Base-by-base conservation (phyloP, 257 asterid genomes). In the Petrea volubilis region DNA sequence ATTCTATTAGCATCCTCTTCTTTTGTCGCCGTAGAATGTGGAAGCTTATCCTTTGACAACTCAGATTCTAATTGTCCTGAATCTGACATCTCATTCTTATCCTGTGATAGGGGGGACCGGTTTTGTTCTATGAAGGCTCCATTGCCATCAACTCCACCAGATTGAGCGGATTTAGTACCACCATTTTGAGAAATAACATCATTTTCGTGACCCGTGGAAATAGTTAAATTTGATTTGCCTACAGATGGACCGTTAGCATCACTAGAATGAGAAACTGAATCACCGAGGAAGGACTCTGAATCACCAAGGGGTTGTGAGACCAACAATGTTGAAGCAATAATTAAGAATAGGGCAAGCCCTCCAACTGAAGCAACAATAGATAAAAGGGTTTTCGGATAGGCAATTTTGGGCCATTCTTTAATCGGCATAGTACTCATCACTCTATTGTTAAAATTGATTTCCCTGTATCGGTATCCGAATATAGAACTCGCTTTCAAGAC, bases 281-380 rank as follows among this genome's bases (percentile, higher is more conserved):
- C 50, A 69, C 59, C 57, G 41, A 61, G 43, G 11, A 53, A 25
- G 41, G 79, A 5, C 9, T 67, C 77, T 8, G 67, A 69, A 47
- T 28, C 75, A 28, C 90, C 93, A 60, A 85, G 58, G 31, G 93
- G 97, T 25, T 82, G 88, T 0, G 92, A 80, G 38, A 90, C 84
- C 80, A 93, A 77, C 60, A 84, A 29, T 20, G 97, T 81, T 12
- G 97, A 93, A 71, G 92, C 92, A 67, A 93, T 82, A 68, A 88
- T 60, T 64, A 93, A 77, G 73, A 90, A 87, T 61, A 85, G 24
- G 44, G 96, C 92, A 63, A 93, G 83, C 36, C 89, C 90, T 46
- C 95, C 96, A 25, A 81, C 83, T 36, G 82, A 84, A 74, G 86
- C 88, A 58, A 82, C 71, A 31, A 84, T 86, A 3, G 96, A 80